Evolutionary conservation across 2,329 filamentous ascomycete genomes (phyloP).

Genomic region (Aulographum hederae): DNA sequence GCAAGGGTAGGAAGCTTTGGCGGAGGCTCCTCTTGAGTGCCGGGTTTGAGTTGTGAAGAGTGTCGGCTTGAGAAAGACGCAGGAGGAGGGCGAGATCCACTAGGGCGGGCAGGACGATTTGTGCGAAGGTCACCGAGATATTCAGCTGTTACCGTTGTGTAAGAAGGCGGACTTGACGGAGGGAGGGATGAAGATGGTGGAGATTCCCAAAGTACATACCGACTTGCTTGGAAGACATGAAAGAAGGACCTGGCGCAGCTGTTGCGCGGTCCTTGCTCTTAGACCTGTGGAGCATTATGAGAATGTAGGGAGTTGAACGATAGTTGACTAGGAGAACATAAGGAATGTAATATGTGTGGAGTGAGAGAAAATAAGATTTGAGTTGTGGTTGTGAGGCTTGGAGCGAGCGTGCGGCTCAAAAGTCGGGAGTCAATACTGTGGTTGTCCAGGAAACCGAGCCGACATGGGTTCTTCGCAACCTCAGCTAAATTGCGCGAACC

Average conservation of each 20-base stretch:
- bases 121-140: slow-evolving; percentile 56
- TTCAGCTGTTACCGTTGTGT: slow-evolving; percentile 29
- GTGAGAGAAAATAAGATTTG: no score
- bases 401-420: no score
- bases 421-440: no score
- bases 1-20: slow-evolving; percentile 12
- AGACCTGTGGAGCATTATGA: slow-evolving; percentile 11
- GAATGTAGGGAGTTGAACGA: no score
- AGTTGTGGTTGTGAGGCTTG: no score
- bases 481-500: no score
- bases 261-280: slow-evolving; percentile 16
- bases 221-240: slow-evolving; percentile 19
- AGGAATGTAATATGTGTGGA: no score
- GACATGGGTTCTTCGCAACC: no score
- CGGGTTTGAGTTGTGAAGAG: slow-evolving; percentile 7
- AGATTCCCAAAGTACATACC: slow-evolving; percentile 11
- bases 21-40: slow-evolving; percentile 10
- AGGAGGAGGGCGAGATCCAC: slow-evolving; percentile 50
- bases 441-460: no score
- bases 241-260: slow-evolving; percentile 16
- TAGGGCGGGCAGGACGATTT: slow-evolving; percentile 48
- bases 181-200: no score
- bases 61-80: slow-evolving; percentile 24
- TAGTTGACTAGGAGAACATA: no score
- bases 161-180: no score